phyloP scores from a whole-genome alignment of 2,329 filamentous ascomycete species.

The Calonectria hawksworthii region DNA sequence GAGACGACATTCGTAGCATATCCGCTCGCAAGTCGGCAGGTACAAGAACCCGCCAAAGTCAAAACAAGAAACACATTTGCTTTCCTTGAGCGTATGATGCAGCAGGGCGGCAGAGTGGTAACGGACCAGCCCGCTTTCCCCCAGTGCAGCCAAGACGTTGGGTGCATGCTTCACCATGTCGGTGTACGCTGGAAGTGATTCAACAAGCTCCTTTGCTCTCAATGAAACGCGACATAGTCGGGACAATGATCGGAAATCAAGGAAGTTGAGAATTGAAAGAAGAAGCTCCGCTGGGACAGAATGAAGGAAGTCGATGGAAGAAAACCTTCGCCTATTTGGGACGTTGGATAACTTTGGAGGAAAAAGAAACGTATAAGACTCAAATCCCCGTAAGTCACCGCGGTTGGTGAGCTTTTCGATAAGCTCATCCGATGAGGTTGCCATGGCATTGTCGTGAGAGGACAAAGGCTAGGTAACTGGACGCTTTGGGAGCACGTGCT shows the following conservation, averaged over 20 bases:
- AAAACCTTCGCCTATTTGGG: not conserved
- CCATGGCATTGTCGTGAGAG: not conserved
- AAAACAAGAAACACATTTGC: constrained; percentile 41
- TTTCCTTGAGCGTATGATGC: not conserved
- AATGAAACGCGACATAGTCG: constrained; percentile 41
- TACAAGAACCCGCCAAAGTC: constrained; percentile 44
- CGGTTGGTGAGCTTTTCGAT: not conserved
- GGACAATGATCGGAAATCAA: constrained; percentile 40
- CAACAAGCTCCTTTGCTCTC: constrained; percentile 35
- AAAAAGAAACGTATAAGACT: too few species aligned
- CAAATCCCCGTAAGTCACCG: too few species aligned
- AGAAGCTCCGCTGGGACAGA: constrained; percentile 38
- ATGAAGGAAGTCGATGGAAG: constrained; percentile 39
- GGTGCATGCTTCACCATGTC: constrained; percentile 55
- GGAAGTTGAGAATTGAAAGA: constrained; percentile 35
- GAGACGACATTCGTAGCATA: constrained; percentile 44
- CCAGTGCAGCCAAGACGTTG: constrained; percentile 33
- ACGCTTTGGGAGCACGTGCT: not conserved
- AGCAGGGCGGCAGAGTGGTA: constrained; percentile 20
- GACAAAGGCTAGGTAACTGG: not conserved
- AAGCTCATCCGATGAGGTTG: not conserved
- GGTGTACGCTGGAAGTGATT: constrained; percentile 51
- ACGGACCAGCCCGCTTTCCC: constrained; percentile 29
- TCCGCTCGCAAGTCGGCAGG: constrained; percentile 45
- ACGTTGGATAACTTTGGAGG: not conserved